Evolutionary conservation across 2,329 filamentous ascomycete species (phyloP).

Genomic region (Cytospora paraplurivora): DNA sequence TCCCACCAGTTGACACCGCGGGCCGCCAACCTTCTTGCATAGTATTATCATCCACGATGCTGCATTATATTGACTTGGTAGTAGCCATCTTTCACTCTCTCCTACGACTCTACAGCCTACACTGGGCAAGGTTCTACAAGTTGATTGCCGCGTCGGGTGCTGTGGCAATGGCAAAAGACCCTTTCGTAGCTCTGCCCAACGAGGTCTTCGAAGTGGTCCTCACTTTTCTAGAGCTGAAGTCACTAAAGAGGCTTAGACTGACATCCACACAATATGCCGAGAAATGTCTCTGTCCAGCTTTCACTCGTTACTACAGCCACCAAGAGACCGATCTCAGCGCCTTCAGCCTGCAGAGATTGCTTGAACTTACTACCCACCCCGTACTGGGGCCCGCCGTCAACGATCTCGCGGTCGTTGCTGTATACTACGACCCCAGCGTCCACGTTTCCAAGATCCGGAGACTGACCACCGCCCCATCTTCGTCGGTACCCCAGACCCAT

Average conservation of each 20-base stretch:
- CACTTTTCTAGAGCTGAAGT: neutral
- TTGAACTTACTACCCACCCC: neutral
- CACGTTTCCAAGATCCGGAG: neutral
- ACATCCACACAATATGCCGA: neutral
- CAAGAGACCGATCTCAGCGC: constrained; percentile 14
- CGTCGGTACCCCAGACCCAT: neutral
- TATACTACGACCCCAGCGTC: constrained; percentile 2
- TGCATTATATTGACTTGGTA: too few species aligned
- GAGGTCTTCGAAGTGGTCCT: constrained; percentile 7
- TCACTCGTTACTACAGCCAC: neutral
- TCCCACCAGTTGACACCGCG: too few species aligned
- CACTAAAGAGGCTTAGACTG: constrained; percentile 8
- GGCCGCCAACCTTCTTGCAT: too few species aligned
- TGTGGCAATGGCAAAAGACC: neutral
- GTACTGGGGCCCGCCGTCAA: constrained; percentile 5
- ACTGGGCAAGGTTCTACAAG: too few species aligned
- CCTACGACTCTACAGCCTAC: too few species aligned
- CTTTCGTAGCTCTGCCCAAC: constrained; percentile 5
- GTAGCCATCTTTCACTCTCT: too few species aligned
- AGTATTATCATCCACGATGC: too few species aligned
- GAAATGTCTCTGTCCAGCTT: constrained; percentile 13
- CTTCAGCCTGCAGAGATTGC: neutral
- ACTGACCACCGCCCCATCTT: neutral
- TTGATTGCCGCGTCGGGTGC: neutral
- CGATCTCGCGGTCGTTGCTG: constrained; percentile 9